phyloP scores from a whole-genome alignment of 768 basidiomycete species.

The Leccinellum albellum region DNA sequence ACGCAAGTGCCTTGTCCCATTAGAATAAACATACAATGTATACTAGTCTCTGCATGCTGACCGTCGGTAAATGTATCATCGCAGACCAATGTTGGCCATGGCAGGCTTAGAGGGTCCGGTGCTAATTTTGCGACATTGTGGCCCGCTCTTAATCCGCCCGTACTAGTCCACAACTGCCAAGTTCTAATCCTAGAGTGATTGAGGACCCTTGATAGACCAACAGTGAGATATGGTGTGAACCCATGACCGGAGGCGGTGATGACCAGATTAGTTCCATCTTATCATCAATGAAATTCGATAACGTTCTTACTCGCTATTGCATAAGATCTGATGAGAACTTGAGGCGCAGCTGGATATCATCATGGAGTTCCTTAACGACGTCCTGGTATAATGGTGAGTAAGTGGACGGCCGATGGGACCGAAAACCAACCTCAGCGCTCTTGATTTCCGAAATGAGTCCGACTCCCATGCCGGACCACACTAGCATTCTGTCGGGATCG shows the following conservation, averaged over 20 bases:
- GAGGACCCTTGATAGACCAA: slow-evolving; percentile 3
- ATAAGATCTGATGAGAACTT: slow-evolving; percentile 24
- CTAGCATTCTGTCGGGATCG: slow-evolving; percentile 50
- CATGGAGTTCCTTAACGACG: slow-evolving; percentile 49
- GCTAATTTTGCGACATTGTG: slow-evolving; percentile 7
- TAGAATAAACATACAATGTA: slow-evolving; percentile 17
- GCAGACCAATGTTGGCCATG: slow-evolving; percentile 14
- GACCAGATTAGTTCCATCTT: slow-evolving; percentile 6
- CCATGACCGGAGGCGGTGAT: slow-evolving; percentile 1
- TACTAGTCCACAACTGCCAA: neutral
- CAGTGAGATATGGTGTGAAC: slow-evolving; percentile 20
- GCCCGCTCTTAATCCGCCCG: slow-evolving; percentile 7
- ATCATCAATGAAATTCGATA: slow-evolving; percentile 22
- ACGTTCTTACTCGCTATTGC: slow-evolving; percentile 16
- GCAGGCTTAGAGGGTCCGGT: slow-evolving; percentile 2
- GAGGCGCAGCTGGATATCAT: slow-evolving; percentile 41
- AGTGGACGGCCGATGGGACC: neutral
- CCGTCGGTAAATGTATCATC: neutral
- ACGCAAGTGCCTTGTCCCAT: slow-evolving; percentile 10
- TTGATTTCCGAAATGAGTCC: slow-evolving; percentile 49
- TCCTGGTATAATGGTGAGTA: slow-evolving; percentile 36
- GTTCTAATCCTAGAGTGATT: slow-evolving; percentile 8
- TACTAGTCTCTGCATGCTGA: slow-evolving; percentile 12
- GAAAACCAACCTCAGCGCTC: slow-evolving; percentile 35
- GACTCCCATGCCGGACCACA: slow-evolving; percentile 70